Percentiles rank a stretch among this genome's conserved stretches.
These are phyloP conservation scores for Penstemon eatonii DNA, from an alignment of 257 asterid genomes.

Conservation along the genomic window DNA sequence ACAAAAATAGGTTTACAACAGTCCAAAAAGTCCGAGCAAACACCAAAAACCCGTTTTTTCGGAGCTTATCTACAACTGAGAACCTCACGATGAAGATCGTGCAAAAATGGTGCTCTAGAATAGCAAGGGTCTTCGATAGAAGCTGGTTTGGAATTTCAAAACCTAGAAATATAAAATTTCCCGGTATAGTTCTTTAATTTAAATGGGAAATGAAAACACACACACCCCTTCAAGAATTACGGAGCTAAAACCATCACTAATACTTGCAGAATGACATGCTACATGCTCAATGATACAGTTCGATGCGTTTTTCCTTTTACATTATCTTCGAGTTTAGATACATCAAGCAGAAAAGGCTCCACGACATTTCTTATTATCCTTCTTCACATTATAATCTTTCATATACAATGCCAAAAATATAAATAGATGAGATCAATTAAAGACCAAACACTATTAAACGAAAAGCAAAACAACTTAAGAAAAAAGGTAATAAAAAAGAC, in stretches of 20 bases:
- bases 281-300: conserved; percentile 27
- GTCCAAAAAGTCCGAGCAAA: too few relatives aligned
- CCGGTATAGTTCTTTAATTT: too few relatives aligned
- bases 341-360: conserved; percentile 46
- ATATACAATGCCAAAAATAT: conserved; percentile 22
- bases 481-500: conserved; percentile 10
- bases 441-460: background rate
- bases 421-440: conserved; percentile 26
- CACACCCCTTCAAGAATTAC: conserved; percentile 46
- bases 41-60: conserved; percentile 7
- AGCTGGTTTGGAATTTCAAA: conserved; percentile 36
- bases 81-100: conserved; percentile 45
- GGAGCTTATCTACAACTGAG: conserved; percentile 52
- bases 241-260: conserved; percentile 39
- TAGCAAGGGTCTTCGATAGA: conserved; percentile 37
- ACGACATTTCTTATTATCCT: conserved; percentile 50
- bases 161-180: conserved; percentile 32
- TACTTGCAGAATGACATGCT: conserved; percentile 33
- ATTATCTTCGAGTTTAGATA: conserved; percentile 30
- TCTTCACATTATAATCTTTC: conserved; percentile 43
- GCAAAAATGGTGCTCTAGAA: conserved; percentile 45
- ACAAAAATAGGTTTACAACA: background rate
- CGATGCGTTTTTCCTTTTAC: conserved; percentile 25
- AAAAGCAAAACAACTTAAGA: conserved; percentile 13
- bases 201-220: too few relatives aligned